Conservation (phyloP, 768 basidiomycete genomes). For the Leccinum incarnatum region DNA sequence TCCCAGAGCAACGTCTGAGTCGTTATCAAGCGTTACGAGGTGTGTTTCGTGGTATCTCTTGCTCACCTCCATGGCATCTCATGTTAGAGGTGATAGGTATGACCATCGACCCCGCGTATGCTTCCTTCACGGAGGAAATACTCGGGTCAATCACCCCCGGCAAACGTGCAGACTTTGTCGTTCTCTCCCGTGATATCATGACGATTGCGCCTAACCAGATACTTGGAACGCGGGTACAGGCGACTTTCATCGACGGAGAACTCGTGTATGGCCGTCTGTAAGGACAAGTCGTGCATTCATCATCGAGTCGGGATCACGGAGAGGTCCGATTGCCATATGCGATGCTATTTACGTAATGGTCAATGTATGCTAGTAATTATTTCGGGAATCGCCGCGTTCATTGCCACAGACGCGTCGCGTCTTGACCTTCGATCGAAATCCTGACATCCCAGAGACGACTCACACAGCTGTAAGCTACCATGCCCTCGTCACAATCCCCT, state of each 20-base stretch:
- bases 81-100: slow-evolving; percentile 51
- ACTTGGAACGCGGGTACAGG: slow-evolving; percentile 62
- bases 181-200: slow-evolving; percentile 84
- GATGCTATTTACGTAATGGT: neutral
- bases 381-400: slow-evolving; percentile 12
- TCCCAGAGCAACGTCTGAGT: slow-evolving; percentile 74
- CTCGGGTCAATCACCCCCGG: slow-evolving; percentile 79
- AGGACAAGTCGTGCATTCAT: neutral
- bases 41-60: slow-evolving; percentile 19
- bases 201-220: slow-evolving; percentile 54
- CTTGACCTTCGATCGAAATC: neutral
- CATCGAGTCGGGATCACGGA: neutral
- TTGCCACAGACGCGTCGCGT: slow-evolving; percentile 26
- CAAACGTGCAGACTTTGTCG: slow-evolving; percentile 83
- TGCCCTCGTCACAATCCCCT: slow-evolving; percentile 21
- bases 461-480: neutral
- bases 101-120: slow-evolving; percentile 86
- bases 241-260: slow-evolving; percentile 78
- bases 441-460: neutral
- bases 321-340: no score
- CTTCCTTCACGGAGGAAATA: slow-evolving; percentile 70
- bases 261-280: slow-evolving; percentile 43
- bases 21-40: slow-evolving; percentile 76
- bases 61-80: neutral
- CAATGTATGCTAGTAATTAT: neutral